phyloP scores from a whole-genome alignment of 2,329 filamentous ascomycete genomes.

The Fusarium goolgardi region DNA sequence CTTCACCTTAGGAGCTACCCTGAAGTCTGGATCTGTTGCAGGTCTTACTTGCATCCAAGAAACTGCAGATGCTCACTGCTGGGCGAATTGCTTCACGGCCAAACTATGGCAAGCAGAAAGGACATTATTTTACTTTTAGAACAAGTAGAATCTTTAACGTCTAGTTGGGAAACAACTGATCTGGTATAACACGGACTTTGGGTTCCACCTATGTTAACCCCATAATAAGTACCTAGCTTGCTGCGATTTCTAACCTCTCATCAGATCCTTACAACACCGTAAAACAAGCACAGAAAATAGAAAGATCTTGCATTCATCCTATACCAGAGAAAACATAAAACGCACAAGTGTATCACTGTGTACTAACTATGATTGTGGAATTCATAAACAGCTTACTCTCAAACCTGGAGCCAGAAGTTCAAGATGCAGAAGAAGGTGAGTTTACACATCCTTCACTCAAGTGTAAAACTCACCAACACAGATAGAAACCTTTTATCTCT shows the following conservation, averaged over 20 bases:
- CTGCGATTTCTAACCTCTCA: not conserved
- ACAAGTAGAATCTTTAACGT: not conserved
- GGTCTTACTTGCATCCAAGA: not conserved
- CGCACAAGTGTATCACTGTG: too few species aligned
- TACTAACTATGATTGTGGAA: constrained; percentile 19
- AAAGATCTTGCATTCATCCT: not conserved
- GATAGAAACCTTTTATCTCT: constrained; percentile 87
- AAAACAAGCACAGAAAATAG: not conserved
- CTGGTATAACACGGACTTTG: not conserved
- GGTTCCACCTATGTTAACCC: not conserved
- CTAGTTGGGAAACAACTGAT: not conserved
- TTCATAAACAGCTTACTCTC: constrained; percentile 43
- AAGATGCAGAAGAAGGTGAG: constrained; percentile 62
- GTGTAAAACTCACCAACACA: constrained; percentile 9
- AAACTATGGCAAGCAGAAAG: too few species aligned
- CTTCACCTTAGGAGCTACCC: not conserved
- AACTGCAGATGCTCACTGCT: not conserved
- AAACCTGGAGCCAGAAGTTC: constrained; percentile 57
- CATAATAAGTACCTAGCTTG: not conserved
- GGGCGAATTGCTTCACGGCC: not conserved
- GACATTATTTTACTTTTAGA: not conserved
- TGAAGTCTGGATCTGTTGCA: not conserved
- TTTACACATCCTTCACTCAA: not conserved
- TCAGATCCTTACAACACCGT: not conserved
- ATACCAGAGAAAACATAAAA: not conserved